Evolutionary conservation across 2,329 filamentous ascomycete genomes (phyloP).

Genomic region (Pleoardoris graminearum): DNA sequence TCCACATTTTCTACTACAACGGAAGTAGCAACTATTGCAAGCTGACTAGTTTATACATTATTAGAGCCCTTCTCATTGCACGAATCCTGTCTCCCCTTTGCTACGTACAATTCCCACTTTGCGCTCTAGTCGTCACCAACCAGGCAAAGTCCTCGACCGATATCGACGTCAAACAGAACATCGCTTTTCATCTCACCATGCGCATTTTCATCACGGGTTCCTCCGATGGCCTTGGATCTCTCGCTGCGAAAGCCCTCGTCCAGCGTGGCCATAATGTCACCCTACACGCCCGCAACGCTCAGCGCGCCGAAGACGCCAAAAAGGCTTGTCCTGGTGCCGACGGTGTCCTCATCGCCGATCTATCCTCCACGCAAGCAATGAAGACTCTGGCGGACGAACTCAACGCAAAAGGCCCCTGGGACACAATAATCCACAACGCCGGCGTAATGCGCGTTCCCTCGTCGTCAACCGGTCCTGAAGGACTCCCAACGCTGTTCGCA

Average conservation of each 20-base stretch:
- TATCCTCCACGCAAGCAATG: constrained; percentile 55
- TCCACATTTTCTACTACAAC: no score
- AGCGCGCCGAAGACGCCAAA: constrained; percentile 56
- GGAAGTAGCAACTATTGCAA: no score
- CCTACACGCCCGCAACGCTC: constrained; percentile 60
- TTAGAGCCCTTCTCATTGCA: no score
- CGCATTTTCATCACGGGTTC: constrained; percentile 61
- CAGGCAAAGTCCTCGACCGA: not conserved
- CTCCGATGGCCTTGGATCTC: constrained; percentile 59
- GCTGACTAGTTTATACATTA: no score
- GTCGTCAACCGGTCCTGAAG: constrained; percentile 50
- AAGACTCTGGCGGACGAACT: constrained; percentile 57
- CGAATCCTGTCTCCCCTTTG: no score
- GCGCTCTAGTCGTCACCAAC: not conserved
- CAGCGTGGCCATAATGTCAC: constrained; percentile 59
- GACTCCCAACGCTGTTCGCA: constrained; percentile 55
- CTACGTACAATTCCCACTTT: no score
- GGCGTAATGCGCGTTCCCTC: constrained; percentile 41
- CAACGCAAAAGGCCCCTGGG: constrained; percentile 56
- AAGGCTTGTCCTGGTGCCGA: constrained; percentile 55
- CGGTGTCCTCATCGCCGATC: constrained; percentile 57
- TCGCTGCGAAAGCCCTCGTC: constrained; percentile 55
- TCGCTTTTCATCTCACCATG: constrained; percentile 36
- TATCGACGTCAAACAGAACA: not conserved
- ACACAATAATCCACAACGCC: constrained; percentile 64